Conservation (phyloP, 768 basidiomycete species). For the Boletus rubropictus region DNA sequence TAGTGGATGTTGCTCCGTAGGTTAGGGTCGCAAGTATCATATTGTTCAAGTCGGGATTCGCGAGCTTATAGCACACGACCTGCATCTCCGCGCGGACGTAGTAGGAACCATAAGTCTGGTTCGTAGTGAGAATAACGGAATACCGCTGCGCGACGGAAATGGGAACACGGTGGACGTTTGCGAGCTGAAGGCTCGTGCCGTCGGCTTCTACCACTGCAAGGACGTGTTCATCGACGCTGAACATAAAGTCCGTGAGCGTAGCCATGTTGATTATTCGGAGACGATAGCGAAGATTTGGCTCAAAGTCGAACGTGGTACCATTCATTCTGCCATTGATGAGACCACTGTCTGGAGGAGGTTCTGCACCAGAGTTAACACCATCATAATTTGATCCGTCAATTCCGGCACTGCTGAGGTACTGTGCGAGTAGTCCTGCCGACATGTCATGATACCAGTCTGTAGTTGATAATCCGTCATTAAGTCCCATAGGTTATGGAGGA, state of each 20-base stretch:
- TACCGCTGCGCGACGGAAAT: conserved; percentile 47
- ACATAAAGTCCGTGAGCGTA: conserved; percentile 40
- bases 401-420: conserved; percentile 26
- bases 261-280: conserved; percentile 45
- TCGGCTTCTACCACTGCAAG: conserved; percentile 47
- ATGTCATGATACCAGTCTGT: conserved; percentile 32
- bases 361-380: conserved; percentile 30
- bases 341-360: conserved; percentile 36
- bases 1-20: conserved; percentile 23
- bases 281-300: conserved; percentile 37
- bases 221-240: conserved; percentile 42
- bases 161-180: conserved; percentile 34
- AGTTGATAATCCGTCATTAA: not conserved
- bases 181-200: conserved; percentile 38
- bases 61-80: conserved; percentile 26
- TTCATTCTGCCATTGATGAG: conserved; percentile 31
- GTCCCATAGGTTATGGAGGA: not conserved
- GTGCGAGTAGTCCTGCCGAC: conserved; percentile 27
- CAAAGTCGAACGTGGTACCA: conserved; percentile 27
- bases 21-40: conserved; percentile 29
- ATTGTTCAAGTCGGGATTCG: conserved; percentile 24
- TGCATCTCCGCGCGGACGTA: conserved; percentile 37
- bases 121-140: conserved; percentile 41
- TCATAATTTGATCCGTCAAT: conserved; percentile 26
- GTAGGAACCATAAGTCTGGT: conserved; percentile 33